A percentile compares a stretch with the other conserved stretches of the same genome.
These are phyloP conservation scores for Mycena belliarum DNA, from an alignment of 768 basidiomycete genomes.

Conservation along the genomic window DNA sequence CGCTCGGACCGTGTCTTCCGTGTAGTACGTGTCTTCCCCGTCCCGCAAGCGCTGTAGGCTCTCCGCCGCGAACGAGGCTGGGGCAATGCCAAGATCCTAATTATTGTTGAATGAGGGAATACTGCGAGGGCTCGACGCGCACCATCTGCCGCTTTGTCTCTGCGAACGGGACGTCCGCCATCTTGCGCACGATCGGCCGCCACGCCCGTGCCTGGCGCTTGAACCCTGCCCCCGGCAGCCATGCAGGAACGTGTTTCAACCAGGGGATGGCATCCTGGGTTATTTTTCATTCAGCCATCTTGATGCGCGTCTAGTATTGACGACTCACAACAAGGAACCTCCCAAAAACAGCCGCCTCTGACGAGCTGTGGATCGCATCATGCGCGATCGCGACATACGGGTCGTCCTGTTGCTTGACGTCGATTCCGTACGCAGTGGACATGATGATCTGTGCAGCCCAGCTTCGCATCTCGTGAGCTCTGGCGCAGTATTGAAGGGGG, in stretches of 20 bases:
- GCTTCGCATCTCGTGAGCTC: slow-evolving; percentile 27
- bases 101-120: no score
- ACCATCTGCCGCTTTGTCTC: slow-evolving; percentile 38
- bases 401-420: slow-evolving; percentile 39
- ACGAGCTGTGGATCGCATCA: slow-evolving; percentile 36
- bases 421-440: slow-evolving; percentile 48
- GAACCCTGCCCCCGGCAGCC: slow-evolving; percentile 49
- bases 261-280: background rate
- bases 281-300: no score
- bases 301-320: no score
- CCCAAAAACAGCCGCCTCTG: slow-evolving; percentile 41
- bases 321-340: slow-evolving; percentile 41
- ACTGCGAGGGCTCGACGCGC: no score
- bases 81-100: slow-evolving; percentile 3
- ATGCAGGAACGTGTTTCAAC: slow-evolving; percentile 32
- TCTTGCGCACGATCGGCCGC: slow-evolving; percentile 31
- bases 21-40: background rate
- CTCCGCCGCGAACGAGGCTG: slow-evolving; percentile 7
- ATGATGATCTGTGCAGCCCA: slow-evolving; percentile 42
- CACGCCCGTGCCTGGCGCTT: slow-evolving; percentile 38
- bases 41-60: background rate
- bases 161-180: slow-evolving; percentile 41
- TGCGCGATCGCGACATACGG: slow-evolving; percentile 43
- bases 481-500: background rate
- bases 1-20: background rate